Evolutionary conservation across 2,329 filamentous ascomycete genomes (phyloP), one percentile per base, ranked within the genome.

Genomic region (Fusarium newnesense): DNA sequence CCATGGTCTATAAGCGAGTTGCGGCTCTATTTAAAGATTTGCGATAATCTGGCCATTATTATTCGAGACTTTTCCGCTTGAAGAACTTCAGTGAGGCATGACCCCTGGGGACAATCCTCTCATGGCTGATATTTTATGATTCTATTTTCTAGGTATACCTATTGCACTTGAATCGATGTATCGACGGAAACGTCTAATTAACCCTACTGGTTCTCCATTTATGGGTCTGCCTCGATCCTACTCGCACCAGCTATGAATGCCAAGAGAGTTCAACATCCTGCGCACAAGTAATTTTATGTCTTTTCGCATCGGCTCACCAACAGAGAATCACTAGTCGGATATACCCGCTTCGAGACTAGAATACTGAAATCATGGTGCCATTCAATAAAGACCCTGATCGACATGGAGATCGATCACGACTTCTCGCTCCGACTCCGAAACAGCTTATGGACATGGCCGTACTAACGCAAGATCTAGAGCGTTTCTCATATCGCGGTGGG

Each of bases 11-110:
- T 16, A 21, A 28, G 39, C n/a, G n/a, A 58, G 18, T 36, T 30
- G 60, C 52, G 57, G 44, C 58, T 60, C 46, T 46, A 40, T 44
- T 61, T 16, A 46, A 49, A 32, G 37, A 24, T n/a, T 53, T 59
- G 52, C 24, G 26, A 59, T 49, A 57, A 46, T 34, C 62, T 60
- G 49, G 67, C 32, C 39, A 46, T 62, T 52, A 43, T 57, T 44
- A 43, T 47, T 76, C 50, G 67, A 76, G 66, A 69, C 64, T 75
- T 75, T 75, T 73, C 75, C 70, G 58, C 34, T 64, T 44, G 43
- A 61, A 52, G 43, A 40, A 37, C 30, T 49, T 65, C 50, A 37
- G 46, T 53, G 52, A 36, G 57, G 61, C 58, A 30, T 40, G 39
- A 19, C 37, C 37, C 40, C 30, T 34, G 36, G 30, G n/a, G 34